Conservation (phyloP, 495 filamentous ascomycete species). For the Umbilicaria muhlenbergii region DNA sequence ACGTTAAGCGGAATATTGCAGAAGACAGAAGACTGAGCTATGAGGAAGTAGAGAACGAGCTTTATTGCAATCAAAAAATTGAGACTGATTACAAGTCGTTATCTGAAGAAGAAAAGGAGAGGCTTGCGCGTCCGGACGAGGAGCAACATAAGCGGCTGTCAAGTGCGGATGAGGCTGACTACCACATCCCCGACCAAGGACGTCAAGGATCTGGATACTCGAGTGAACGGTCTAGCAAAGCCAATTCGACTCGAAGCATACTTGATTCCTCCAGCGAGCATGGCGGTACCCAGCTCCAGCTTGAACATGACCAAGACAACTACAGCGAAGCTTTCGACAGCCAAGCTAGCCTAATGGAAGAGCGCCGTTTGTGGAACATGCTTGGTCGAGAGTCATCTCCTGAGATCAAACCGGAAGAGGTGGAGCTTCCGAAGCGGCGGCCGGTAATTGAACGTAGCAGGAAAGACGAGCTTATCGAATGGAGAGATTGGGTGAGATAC, state of each 20-base stretch:
- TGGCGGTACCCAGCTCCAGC: slow-evolving; percentile 14
- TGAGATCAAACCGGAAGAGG: slow-evolving; percentile 8
- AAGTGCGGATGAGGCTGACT: background rate
- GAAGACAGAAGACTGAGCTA: slow-evolving; percentile 25
- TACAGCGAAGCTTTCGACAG: slow-evolving; percentile 40
- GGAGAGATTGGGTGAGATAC: slow-evolving; percentile 30
- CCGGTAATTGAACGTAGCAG: slow-evolving; percentile 17
- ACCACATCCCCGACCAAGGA: slow-evolving; percentile 1
- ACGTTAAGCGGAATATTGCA: slow-evolving; percentile 17
- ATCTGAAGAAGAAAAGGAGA: background rate
- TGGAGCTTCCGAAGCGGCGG: slow-evolving; percentile 8
- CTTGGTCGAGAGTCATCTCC: slow-evolving; percentile 20
- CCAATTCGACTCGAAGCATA: too few species aligned
- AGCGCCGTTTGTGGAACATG: slow-evolving; percentile 37
- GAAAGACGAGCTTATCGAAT: slow-evolving; percentile 22
- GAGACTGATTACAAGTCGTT: slow-evolving; percentile 6
- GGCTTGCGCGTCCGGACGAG: background rate
- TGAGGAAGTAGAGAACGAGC: slow-evolving; percentile 35
- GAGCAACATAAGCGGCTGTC: background rate
- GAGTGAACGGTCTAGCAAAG: too few species aligned
- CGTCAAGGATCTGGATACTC: slow-evolving; percentile 11
- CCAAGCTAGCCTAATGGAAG: slow-evolving; percentile 33
- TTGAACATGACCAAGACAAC: slow-evolving; percentile 26
- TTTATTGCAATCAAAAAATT: background rate
- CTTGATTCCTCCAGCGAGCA: background rate